Base-by-base conservation (phyloP, 306 rosid species). In the Medicago truncatula region DNA sequence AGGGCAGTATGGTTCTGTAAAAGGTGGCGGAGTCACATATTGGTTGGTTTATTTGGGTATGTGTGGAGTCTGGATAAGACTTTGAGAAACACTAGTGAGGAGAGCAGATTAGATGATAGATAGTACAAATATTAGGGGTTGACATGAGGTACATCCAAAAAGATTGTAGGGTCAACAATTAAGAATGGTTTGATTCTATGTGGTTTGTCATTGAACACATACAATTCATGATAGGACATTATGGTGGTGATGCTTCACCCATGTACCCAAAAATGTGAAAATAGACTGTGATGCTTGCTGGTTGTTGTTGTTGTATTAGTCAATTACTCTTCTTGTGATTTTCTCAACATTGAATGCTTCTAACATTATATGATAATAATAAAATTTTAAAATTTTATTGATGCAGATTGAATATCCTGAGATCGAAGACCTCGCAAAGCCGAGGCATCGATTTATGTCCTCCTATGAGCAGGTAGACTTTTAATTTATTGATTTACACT, bases 371-470 rank as follows among this genome's bases (percentile, higher is more conserved):
- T 44, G 3, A 20, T 65, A 70, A 14, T n/a, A 56, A 56, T 11
- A 10, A 44, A 41, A 14, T 67, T 23, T 58, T 16, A 21, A 43
- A 4, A 11, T 49, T 40, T 34, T 66, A 0, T 73, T 47, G 11
- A 2, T 80, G 85, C 78, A 95, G 98, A 95, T 95, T 83, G 98
- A 95, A 79, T 95, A 90, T 83, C 98, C 98, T 50, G 98, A 95
- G 78, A 95, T 95, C 81, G 98, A 92, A 86, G 98, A 95, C 83
- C 88, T 85, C 7, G 73, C 90, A 2, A 95, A 89, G 86, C 98
- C 97, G 9, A 90, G 98, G 76, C 98, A 95, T 73, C 87, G 97
- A 6, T 92, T 95, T 84, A 92, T 95, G 98, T 95, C 98, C 60
- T 95, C 98, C 58, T 95, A 90, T 50, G 98, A 95, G 82, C 98